Conservation (phyloP, 106 monocot species). For the Dendrobium chrysotoxum region DNA sequence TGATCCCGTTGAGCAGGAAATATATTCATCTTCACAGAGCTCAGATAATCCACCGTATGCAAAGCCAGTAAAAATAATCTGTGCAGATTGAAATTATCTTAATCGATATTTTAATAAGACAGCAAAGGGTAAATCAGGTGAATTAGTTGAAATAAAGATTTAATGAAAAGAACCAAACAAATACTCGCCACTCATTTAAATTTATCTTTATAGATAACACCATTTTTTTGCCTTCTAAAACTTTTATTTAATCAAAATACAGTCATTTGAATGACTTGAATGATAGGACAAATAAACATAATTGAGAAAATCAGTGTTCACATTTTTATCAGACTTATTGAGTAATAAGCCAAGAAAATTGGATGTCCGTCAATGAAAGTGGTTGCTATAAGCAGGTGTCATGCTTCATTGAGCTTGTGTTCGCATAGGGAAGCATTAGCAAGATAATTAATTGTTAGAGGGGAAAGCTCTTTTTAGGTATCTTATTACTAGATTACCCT, state of each 20-base stretch:
- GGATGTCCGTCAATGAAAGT: neutral
- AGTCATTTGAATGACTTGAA: neutral
- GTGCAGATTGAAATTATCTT: constrained; percentile 10
- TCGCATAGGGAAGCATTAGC: neutral
- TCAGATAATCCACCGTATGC: constrained; percentile 97
- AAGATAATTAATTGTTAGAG: neutral
- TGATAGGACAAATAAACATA: neutral
- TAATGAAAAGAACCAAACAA: neutral
- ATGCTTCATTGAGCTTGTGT: neutral
- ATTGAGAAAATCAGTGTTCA: neutral
- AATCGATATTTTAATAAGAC: neutral
- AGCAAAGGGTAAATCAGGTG: neutral
- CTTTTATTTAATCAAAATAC: neutral
- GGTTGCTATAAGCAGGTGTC: neutral
- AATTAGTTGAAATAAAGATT: neutral
- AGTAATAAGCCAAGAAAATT: neutral
- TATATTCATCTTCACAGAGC: constrained; percentile 87
- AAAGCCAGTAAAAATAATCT: constrained; percentile 98
- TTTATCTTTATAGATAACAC: neutral
- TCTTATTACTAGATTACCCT: neutral
- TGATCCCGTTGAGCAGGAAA: constrained; percentile 97
- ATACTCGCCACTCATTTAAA: neutral
- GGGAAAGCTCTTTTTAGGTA: neutral
- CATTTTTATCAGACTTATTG: neutral
- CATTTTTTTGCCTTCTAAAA: neutral